Evolutionary conservation across 78 protist genomes (phyloP).

Genomic region (Chrysochromulina tobinii): DNA sequence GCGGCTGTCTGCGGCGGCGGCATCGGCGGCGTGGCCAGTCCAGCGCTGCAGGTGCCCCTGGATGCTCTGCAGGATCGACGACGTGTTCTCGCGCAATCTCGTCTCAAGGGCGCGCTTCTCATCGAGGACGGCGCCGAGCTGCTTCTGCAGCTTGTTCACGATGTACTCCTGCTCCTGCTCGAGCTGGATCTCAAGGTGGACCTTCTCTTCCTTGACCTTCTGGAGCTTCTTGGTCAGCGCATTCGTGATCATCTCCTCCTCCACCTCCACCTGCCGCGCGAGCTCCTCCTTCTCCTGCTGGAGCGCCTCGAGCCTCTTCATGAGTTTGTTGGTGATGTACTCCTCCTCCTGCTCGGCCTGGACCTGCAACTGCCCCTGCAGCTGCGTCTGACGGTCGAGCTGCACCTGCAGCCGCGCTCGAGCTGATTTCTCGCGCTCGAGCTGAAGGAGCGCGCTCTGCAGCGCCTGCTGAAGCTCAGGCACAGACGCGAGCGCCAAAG

Average conservation of each 20-base stretch:
- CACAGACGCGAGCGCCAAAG: no score
- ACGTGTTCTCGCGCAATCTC: neutral
- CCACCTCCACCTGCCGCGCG: constrained; percentile 71
- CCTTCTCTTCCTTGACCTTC: constrained; percentile 71
- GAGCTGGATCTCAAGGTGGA: constrained; percentile 73
- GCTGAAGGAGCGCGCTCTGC: no score
- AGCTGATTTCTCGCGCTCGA: no score
- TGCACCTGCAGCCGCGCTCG: no score
- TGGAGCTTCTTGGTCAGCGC: constrained; percentile 66
- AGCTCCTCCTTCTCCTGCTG: constrained; percentile 65
- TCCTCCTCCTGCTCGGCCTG: constrained; percentile 80
- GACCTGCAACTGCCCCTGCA: neutral
- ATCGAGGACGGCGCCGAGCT: constrained; percentile 4
- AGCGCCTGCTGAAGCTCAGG: no score
- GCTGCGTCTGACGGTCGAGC: no score
- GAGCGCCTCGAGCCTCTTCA: constrained; percentile 65
- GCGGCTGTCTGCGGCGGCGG: no score
- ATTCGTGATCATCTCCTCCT: constrained; percentile 74
- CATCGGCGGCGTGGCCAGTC: neutral
- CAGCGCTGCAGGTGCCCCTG: neutral
- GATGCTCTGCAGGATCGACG: neutral
- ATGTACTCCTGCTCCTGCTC: constrained; percentile 82
- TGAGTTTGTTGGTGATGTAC: constrained; percentile 66
- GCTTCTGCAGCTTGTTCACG: constrained; percentile 73
- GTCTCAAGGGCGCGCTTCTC: constrained; percentile 1